Evolutionary conservation across 495 filamentous ascomycete species (phyloP).

Genomic region (Cercophora samala): DNA sequence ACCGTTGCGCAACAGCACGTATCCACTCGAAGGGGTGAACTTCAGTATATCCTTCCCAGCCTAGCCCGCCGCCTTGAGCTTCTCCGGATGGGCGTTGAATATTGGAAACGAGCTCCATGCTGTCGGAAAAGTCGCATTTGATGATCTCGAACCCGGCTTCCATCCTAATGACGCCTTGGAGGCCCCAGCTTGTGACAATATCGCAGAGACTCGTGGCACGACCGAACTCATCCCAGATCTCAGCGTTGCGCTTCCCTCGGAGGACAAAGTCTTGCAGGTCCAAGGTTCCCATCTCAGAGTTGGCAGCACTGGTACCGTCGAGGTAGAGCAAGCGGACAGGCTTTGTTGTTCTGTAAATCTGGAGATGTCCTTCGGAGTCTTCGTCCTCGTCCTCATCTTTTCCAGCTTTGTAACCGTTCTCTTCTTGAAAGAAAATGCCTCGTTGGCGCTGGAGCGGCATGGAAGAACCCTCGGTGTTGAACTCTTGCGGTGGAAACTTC

Average conservation of each 20-base stretch:
- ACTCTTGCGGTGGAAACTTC: background rate
- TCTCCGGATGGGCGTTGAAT: slow-evolving; percentile 13
- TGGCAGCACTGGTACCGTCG: slow-evolving; percentile 60
- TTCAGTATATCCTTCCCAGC: background rate
- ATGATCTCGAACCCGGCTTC: slow-evolving; percentile 70
- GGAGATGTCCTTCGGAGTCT: slow-evolving; percentile 32
- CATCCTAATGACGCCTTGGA: slow-evolving; percentile 64
- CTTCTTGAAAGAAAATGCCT: background rate
- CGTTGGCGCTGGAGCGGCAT: slow-evolving; percentile 3
- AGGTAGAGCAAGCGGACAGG: slow-evolving; percentile 57
- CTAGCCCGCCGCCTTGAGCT: background rate
- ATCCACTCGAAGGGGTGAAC: slow-evolving; percentile 32
- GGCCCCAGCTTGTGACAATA: slow-evolving; percentile 48
- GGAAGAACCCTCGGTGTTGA: background rate
- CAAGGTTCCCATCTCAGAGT: slow-evolving; percentile 56
- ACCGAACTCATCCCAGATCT: slow-evolving; percentile 33
- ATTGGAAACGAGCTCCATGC: slow-evolving; percentile 25
- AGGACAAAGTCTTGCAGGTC: slow-evolving; percentile 59
- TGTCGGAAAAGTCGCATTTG: slow-evolving; percentile 55
- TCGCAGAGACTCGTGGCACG: slow-evolving; percentile 52
- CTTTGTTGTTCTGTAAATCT: slow-evolving; percentile 49
- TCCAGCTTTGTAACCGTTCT: background rate
- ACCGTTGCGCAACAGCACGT: slow-evolving; percentile 52
- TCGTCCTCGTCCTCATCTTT: background rate
- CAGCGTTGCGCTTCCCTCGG: slow-evolving; percentile 19